Evolutionary conservation across 2,329 filamentous ascomycete species (phyloP).

Genomic region (Phyllosticta citribraziliensis): DNA sequence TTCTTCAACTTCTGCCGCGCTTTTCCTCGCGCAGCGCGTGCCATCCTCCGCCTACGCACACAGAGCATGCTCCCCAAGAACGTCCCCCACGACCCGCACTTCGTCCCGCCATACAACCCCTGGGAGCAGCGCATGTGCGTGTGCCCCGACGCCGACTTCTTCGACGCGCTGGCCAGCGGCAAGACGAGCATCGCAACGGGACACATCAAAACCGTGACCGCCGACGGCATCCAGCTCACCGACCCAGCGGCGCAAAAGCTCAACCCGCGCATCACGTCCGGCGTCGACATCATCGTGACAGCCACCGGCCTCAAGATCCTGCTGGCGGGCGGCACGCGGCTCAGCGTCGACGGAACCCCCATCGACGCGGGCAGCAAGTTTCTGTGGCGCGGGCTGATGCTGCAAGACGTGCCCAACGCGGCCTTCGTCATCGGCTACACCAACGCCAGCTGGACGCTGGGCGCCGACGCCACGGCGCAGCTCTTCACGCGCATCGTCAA

Average conservation of each 20-base stretch:
- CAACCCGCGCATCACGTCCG: constrained; percentile 32
- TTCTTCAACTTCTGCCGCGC: constrained; percentile 42
- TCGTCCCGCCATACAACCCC: constrained; percentile 39
- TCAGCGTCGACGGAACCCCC: constrained; percentile 41
- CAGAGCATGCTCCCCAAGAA: constrained; percentile 42
- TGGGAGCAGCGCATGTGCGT: constrained; percentile 69
- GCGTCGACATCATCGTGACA: constrained; percentile 54
- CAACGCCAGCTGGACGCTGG: constrained; percentile 53
- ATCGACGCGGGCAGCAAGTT: constrained; percentile 42
- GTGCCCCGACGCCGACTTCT: constrained; percentile 52
- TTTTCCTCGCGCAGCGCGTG: constrained; percentile 43
- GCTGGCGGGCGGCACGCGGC: constrained; percentile 43
- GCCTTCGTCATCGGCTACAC: constrained; percentile 51
- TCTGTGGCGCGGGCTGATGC: constrained; percentile 52
- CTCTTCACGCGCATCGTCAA: constrained; percentile 43
- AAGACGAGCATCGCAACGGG: constrained; percentile 47
- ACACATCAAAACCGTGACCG: constrained; percentile 42
- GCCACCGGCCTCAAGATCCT: constrained; percentile 52
- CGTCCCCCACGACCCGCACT: constrained; percentile 33
- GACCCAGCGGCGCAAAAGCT: constrained; percentile 13
- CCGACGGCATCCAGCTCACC: constrained; percentile 39
- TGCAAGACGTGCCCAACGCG: constrained; percentile 53
- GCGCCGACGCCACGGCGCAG: constrained; percentile 44
- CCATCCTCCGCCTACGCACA: constrained; percentile 38
- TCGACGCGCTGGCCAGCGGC: constrained; percentile 40